Evolutionary conservation across 2,329 filamentous ascomycete species (phyloP).

Genomic region (Aulographum hederae): DNA sequence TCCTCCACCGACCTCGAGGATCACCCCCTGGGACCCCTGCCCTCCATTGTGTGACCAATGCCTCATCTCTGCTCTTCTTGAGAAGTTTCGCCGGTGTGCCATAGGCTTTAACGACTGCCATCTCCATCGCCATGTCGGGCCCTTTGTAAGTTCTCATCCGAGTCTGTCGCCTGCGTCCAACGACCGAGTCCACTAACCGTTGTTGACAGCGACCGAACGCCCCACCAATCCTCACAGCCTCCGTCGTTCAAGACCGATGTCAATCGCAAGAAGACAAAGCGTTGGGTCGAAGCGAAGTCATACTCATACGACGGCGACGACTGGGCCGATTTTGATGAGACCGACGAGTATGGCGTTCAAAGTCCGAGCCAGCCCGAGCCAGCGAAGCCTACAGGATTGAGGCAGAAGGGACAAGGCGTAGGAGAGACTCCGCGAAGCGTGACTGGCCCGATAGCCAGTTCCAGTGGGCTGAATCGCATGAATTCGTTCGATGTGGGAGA

Average conservation of each 20-base stretch:
- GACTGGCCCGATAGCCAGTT: slow-evolving; percentile 16
- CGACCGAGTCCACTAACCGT: too few relatives aligned
- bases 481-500: slow-evolving; percentile 38
- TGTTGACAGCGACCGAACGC: slow-evolving; percentile 12
- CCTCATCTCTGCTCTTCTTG: too few relatives aligned
- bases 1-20: too few relatives aligned
- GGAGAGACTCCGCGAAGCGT: slow-evolving; percentile 16
- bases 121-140: too few relatives aligned
- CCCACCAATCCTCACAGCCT: slow-evolving; percentile 18
- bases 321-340: slow-evolving; percentile 55
- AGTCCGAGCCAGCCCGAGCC: slow-evolving; percentile 9
- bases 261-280: slow-evolving; percentile 74
- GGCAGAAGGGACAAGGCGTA: slow-evolving; percentile 20
- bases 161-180: too few relatives aligned
- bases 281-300: slow-evolving; percentile 83
- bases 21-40: too few relatives aligned
- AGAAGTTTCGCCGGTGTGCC: too few relatives aligned
- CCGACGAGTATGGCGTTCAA: slow-evolving; percentile 36
- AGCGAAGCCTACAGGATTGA: slow-evolving; percentile 18
- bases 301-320: slow-evolving; percentile 85
- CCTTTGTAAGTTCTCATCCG: too few relatives aligned
- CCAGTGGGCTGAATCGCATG: slow-evolving; percentile 10
- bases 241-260: slow-evolving; percentile 67
- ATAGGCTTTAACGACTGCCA: too few relatives aligned
- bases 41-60: too few relatives aligned